Conservation (phyloP, 2,329 filamentous ascomycete species). For the Botryotinia convoluta region DNA sequence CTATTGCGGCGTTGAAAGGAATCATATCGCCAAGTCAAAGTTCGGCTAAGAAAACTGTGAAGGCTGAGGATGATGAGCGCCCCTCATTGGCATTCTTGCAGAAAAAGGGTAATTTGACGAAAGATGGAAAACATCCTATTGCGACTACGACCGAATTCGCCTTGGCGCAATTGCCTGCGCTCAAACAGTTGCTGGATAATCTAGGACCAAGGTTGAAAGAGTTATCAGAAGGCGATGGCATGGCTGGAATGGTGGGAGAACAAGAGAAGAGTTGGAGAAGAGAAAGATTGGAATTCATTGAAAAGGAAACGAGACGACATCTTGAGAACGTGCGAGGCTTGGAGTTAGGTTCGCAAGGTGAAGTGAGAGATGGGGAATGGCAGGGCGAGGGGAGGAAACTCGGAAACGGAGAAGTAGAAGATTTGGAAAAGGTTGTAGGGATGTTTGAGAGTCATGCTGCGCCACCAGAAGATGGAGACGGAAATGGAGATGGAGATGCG, state of each 20-base stretch:
- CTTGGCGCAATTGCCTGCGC: slow-evolving; percentile 75
- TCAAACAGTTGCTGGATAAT: slow-evolving; percentile 67
- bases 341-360: slow-evolving; percentile 60
- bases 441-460: slow-evolving; percentile 41
- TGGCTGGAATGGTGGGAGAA: slow-evolving; percentile 38
- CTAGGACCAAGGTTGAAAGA: slow-evolving; percentile 62
- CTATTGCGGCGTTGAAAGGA: slow-evolving; percentile 62
- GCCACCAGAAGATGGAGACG: slow-evolving; percentile 19
- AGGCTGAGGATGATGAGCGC: slow-evolving; percentile 9
- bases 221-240: slow-evolving; percentile 43
- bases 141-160: slow-evolving; percentile 75
- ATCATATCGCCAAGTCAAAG: slow-evolving; percentile 45
- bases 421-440: slow-evolving; percentile 51
- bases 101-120: slow-evolving; percentile 50
- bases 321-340: slow-evolving; percentile 68
- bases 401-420: slow-evolving; percentile 54
- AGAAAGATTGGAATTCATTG: slow-evolving; percentile 78
- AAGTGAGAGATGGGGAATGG: slow-evolving; percentile 64
- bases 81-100: slow-evolving; percentile 55
- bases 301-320: slow-evolving; percentile 73
- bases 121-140: slow-evolving; percentile 55
- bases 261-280: slow-evolving; percentile 59
- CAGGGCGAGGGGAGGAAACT: slow-evolving; percentile 53
- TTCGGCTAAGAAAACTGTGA: slow-evolving; percentile 27
- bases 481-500: slow-evolving; percentile 24